phyloP scores from a whole-genome alignment of 176 grass and related monocot genomes.

The Zea mays region DNA sequence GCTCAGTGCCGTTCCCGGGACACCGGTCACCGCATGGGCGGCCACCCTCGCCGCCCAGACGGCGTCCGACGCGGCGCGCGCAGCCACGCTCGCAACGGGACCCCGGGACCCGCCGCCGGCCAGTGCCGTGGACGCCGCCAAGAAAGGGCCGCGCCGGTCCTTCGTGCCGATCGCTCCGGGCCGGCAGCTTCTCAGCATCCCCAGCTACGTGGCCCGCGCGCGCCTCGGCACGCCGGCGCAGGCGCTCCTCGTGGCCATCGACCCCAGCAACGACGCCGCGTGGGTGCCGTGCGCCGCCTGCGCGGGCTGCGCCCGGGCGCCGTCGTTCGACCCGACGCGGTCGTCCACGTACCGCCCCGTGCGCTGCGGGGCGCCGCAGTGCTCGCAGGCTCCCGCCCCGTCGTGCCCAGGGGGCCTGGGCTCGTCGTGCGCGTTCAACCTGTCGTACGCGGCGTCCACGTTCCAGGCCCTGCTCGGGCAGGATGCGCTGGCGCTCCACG shows the following conservation, averaged over 20 bases:
- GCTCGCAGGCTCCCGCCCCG: conserved; percentile 51
- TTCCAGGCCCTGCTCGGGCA: conserved; percentile 59
- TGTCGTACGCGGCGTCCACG: conserved; percentile 58
- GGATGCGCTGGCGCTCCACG: conserved; percentile 56
- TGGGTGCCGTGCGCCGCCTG: conserved; percentile 77
- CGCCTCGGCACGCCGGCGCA: conserved; percentile 61
- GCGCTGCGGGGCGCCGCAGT: conserved; percentile 53
- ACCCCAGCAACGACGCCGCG: conserved; percentile 75
- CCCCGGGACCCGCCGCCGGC: not conserved
- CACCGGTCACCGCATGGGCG: conserved; percentile 46
- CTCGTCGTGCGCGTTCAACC: conserved; percentile 61
- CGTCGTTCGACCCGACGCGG: conserved; percentile 44
- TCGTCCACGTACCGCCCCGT: conserved; percentile 54
- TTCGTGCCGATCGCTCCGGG: conserved; percentile 70
- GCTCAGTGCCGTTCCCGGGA: not conserved
- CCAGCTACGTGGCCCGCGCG: conserved; percentile 76
- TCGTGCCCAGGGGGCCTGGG: conserved; percentile 37
- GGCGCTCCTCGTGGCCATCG: conserved; percentile 66
- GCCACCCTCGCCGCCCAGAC: conserved; percentile 50
- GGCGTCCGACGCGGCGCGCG: conserved; percentile 49
- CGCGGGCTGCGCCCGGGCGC: conserved; percentile 40
- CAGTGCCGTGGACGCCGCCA: not conserved
- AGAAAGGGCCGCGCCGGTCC: not conserved
- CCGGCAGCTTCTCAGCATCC: conserved; percentile 59
- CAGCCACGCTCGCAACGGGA: conserved; percentile 32